Evolutionary conservation across 1,139 yeast genomes (phyloP).

Genomic region (Blastobotrys proliferans): DNA sequence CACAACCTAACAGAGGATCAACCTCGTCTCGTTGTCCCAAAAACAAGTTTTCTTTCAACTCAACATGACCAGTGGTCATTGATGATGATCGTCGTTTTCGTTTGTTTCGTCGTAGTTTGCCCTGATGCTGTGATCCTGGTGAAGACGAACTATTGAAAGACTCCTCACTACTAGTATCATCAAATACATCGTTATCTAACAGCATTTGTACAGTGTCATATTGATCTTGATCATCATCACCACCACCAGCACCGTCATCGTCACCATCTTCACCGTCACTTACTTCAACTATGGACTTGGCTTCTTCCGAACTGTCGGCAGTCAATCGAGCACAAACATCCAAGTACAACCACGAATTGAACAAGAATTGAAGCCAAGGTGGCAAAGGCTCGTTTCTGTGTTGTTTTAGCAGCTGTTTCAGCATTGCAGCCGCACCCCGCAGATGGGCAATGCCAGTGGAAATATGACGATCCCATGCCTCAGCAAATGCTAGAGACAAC

Average conservation of each 20-base stretch:
- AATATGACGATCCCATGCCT: constrained; percentile 64
- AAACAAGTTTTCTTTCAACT: constrained; percentile 4
- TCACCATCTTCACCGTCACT: constrained; percentile 14
- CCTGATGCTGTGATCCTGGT: background rate
- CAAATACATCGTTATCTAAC: constrained; percentile 12
- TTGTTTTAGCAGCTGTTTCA: constrained; percentile 31
- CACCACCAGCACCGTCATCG: constrained; percentile 17
- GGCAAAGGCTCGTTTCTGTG: constrained; percentile 20
- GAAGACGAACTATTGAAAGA: background rate
- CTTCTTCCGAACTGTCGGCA: constrained; percentile 43
- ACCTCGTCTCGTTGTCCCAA: constrained; percentile 24
- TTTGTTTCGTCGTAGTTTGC: background rate
- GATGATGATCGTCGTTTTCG: background rate
- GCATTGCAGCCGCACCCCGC: constrained; percentile 62
- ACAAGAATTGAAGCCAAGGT: constrained; percentile 46
- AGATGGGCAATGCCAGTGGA: constrained; percentile 65
- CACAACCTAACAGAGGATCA: constrained; percentile 65
- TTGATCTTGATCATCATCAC: constrained; percentile 22
- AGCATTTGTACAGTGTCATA: constrained; percentile 1
- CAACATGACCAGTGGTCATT: background rate
- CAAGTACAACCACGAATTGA: constrained; percentile 62
- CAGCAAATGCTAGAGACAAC: constrained; percentile 57
- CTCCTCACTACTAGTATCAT: constrained; percentile 10
- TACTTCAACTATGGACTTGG: constrained; percentile 17
- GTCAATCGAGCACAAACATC: constrained; percentile 66